A percentile compares a stretch with the other conserved stretches of the same genome.
Conservation (phyloP, 164 flowering plant species). For the Vitis vinifera region ASM3070453v1 NC_081814.1:1010001-1010500, state of each 20-base stretch:
- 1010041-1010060: slow-evolving; percentile 87
- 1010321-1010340: slow-evolving; percentile 88
- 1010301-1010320: slow-evolving; percentile 95
- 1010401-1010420: too few relatives aligned
- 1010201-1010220: slow-evolving; percentile 78
- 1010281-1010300: slow-evolving; percentile 84
- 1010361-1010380: neutral
- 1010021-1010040: slow-evolving; percentile 84
- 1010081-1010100: slow-evolving; percentile 96
- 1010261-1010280: slow-evolving; percentile 89
- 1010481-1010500: too few relatives aligned
- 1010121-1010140: slow-evolving; percentile 92
- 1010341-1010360: neutral
- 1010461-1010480: too few relatives aligned
- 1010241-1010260: slow-evolving; percentile 96
- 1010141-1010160: slow-evolving; percentile 79
- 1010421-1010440: too few relatives aligned
- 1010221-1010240: slow-evolving; percentile 78
- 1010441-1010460: too few relatives aligned
- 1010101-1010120: slow-evolving; percentile 96
- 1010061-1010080: slow-evolving; percentile 89
- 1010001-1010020: slow-evolving; percentile 84
- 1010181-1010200: slow-evolving; percentile 85
- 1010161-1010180: slow-evolving; percentile 96
- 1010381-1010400: neutral